Base-by-base conservation (phyloP, 768 basidiomycete genomes). In the Auricularia sp. region DNA sequence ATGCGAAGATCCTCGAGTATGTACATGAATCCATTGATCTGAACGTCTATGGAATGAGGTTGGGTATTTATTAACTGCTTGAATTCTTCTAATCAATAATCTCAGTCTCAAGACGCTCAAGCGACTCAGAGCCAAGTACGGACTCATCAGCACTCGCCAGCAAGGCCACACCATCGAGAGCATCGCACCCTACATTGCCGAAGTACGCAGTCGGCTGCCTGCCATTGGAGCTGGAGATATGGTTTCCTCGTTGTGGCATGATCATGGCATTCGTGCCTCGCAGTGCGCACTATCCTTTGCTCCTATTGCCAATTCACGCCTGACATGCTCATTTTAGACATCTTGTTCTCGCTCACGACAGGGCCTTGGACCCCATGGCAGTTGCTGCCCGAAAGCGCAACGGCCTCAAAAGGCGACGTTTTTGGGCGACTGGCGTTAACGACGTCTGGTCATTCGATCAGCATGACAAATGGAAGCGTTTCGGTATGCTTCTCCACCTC, bases 371-470 rank as follows among this genome's bases (percentile, higher is more conserved):
- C 16, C 59, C 59, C 5, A 21, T 16, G 8, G 59, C 59, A 5
- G 23, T 18, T 14, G n/a, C n/a, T 18, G 59, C 59, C 7, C 70
- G 69, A 23, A 65, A 53, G n/a, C 65, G 16, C 21, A 64, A 67
- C 0, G 73, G 64, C 2, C 53, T 80, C 29, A 69, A 69, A 16
- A 69, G 75, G 0, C 67, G 68, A 3, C 65, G 64, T 0, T 69
- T 66, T 51, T 69, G 63, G 58, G 11, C 66, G 2, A 64, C 63
- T 3, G 70, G 69, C 4, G 66, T 70, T 14, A 68, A 71, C 65
- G 62, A 70, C 56, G 29, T 66, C 35, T 71, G 70, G 70, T 61
- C 63, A 1, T 34, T 68, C n/a, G 70, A 71, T 66, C 70, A 71
- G 47, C 70, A 71, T 61, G 69, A 71, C 60, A 70, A 71, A 43